Conservation (phyloP, 345 rosid species). For the Eucalyptus curtisii region DNA sequence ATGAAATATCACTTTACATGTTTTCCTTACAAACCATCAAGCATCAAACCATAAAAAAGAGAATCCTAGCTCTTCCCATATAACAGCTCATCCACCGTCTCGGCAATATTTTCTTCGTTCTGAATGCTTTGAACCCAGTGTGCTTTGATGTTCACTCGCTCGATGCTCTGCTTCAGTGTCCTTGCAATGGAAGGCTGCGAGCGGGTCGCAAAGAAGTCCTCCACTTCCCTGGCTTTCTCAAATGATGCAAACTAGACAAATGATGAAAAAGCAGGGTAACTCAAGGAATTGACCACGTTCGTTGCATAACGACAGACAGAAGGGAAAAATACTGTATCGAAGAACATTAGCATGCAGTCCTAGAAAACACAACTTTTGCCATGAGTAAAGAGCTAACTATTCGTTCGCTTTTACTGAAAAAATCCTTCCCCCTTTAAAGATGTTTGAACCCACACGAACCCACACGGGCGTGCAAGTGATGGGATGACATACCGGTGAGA, state of each 20-base stretch:
- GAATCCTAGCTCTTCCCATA: constrained; percentile 12
- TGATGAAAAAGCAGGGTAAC: background rate
- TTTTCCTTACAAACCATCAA: background rate
- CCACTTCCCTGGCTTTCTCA: constrained; percentile 71
- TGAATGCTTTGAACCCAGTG: constrained; percentile 67
- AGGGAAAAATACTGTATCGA: background rate
- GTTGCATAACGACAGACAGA: background rate
- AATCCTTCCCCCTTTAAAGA: background rate
- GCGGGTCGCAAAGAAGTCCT: constrained; percentile 69
- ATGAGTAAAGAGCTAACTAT: background rate
- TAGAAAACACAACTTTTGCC: background rate
- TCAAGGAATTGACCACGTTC: background rate
- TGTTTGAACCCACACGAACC: background rate
- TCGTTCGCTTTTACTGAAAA: no score
- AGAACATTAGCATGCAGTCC: background rate
- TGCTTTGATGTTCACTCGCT: constrained; percentile 59
- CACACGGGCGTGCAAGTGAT: background rate
- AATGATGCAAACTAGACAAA: constrained; percentile 64
- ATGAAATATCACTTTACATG: background rate
- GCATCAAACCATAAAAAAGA: background rate
- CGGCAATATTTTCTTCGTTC: constrained; percentile 36
- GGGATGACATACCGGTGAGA: constrained; percentile 57
- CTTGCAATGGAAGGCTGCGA: constrained; percentile 48
- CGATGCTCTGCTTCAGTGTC: constrained; percentile 93
- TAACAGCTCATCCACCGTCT: constrained; percentile 38